These are phyloP conservation scores for Huntiella bhutanensis DNA, from an alignment of 2,329 filamentous ascomycete species.

Conservation along the genomic window DNA sequence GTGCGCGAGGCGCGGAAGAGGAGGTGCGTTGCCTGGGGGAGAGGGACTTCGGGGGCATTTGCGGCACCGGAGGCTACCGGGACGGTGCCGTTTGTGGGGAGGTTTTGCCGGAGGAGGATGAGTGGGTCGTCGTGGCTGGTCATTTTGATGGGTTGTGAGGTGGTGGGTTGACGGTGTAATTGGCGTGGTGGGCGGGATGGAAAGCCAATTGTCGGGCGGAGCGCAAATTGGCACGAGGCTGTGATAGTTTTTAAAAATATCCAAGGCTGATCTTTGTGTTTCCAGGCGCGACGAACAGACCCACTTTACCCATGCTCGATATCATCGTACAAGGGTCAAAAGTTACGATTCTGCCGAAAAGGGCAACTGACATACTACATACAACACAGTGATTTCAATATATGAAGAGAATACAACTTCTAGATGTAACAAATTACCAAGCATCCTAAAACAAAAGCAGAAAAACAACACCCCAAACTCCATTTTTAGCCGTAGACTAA, in stretches of 20 bases:
- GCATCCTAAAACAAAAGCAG: slow-evolving; percentile 4
- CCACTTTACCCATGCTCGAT: slow-evolving; percentile 7
- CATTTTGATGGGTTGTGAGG: slow-evolving; percentile 15
- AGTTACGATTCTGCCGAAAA: too few relatives aligned
- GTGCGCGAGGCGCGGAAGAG: slow-evolving; percentile 47
- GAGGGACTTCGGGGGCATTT: slow-evolving; percentile 38
- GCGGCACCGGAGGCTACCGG: slow-evolving; percentile 54
- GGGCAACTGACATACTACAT: not conserved
- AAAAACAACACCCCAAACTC: slow-evolving; percentile 8
- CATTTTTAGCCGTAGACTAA: slow-evolving; percentile 6
- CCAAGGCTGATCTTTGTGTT: not conserved
- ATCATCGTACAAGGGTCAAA: not conserved
- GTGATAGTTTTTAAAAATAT: not conserved
- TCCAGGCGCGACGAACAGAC: not conserved
- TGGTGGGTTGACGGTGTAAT: too few relatives aligned
- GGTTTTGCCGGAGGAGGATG: slow-evolving; percentile 64
- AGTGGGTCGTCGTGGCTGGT: slow-evolving; percentile 63
- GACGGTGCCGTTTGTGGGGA: slow-evolving; percentile 51
- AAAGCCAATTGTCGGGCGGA: not conserved
- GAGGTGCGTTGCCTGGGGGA: slow-evolving; percentile 62
- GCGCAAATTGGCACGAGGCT: too few relatives aligned
- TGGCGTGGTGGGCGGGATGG: not conserved
- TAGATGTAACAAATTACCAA: slow-evolving; percentile 1
- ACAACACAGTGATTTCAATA: not conserved
- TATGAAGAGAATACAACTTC: not conserved